These are phyloP conservation scores for Mucor mucedo DNA, from an alignment of 371 early-diverging fungal species.

Conservation along the genomic window DNA sequence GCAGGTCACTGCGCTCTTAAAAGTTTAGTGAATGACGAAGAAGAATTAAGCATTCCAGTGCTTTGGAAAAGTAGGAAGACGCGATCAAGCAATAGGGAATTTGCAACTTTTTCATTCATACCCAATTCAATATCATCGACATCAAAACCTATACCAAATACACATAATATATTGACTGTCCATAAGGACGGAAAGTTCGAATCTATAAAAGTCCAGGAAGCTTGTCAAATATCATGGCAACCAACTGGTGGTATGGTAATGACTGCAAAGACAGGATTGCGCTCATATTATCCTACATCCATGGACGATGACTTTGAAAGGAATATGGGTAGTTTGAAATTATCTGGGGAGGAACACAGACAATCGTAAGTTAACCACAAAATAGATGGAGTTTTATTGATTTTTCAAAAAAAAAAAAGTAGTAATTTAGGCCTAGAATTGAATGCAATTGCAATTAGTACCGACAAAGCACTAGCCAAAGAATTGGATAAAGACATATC, in stretches of 20 bases:
- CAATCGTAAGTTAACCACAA: neutral
- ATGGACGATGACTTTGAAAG: neutral
- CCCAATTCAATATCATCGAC: conserved; percentile 44
- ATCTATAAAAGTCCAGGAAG: conserved; percentile 63
- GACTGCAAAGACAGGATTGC: conserved; percentile 51
- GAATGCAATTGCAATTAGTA: conserved; percentile 2
- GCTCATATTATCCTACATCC: conserved; percentile 16
- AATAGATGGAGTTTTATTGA: neutral
- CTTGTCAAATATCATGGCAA: conserved; percentile 65
- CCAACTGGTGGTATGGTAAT: conserved; percentile 65
- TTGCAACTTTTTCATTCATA: conserved; percentile 70
- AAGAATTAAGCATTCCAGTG: conserved; percentile 59
- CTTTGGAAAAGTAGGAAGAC: conserved; percentile 70
- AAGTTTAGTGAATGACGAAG: conserved; percentile 20
- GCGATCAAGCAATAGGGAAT: conserved; percentile 45
- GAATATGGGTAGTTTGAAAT: neutral
- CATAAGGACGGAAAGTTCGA: conserved; percentile 68
- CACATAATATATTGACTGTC: conserved; percentile 51
- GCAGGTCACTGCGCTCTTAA: conserved; percentile 1
- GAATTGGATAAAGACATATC: conserved; percentile 73
- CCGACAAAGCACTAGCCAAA: conserved; percentile 9
- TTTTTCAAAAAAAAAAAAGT: neutral
- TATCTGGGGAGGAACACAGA: neutral
- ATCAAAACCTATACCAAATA: conserved; percentile 20
- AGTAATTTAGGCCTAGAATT: neutral